Percentiles rank a stretch among this genome's conserved stretches.
These are phyloP conservation scores for Onygenales sp. DNA, from an alignment of 2,329 filamentous ascomycete species.

Conservation along the genomic window DNA sequence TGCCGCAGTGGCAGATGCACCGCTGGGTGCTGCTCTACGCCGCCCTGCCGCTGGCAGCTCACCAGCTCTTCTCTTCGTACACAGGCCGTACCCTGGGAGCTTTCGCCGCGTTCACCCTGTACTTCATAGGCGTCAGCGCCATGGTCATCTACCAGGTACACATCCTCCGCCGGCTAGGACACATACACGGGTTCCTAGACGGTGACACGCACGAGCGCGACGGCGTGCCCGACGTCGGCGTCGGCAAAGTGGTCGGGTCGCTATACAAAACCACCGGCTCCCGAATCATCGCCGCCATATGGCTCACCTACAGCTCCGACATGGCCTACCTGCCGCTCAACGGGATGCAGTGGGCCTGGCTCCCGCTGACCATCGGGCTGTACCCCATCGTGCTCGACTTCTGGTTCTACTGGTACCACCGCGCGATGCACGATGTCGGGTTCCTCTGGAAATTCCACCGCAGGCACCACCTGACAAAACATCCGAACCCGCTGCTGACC, in stretches of 20 bases:
- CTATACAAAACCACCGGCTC: constrained; percentile 25
- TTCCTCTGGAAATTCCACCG: constrained; percentile 36
- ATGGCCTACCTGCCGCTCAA: constrained; percentile 18
- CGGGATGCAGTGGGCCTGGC: constrained; percentile 21
- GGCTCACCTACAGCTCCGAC: constrained; percentile 20
- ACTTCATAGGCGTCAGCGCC: constrained; percentile 30
- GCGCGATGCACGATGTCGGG: constrained; percentile 33
- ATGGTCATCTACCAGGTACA: constrained; percentile 33
- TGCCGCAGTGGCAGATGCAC: constrained; percentile 28
- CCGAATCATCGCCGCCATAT: constrained; percentile 25
- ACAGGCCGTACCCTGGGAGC: constrained; percentile 22
- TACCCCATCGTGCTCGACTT: constrained; percentile 37
- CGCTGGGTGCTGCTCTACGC: constrained; percentile 33
- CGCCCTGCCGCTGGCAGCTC: constrained; percentile 27
- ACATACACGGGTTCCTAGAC: constrained; percentile 34
- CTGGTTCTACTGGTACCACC: constrained; percentile 39
- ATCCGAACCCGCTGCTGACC: constrained; percentile 34
- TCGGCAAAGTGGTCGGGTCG: constrained; percentile 23
- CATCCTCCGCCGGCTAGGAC: constrained; percentile 29
- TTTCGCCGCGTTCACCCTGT: constrained; percentile 26
- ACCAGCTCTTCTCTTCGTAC: constrained; percentile 26
- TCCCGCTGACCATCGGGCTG: constrained; percentile 29
- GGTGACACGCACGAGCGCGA: constrained; percentile 37
- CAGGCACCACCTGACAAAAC: constrained; percentile 38
- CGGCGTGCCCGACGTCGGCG: constrained; percentile 32